Conservation (phyloP, 2,329 filamentous ascomycete species). For the Botryosphaeria agaves region DNA sequence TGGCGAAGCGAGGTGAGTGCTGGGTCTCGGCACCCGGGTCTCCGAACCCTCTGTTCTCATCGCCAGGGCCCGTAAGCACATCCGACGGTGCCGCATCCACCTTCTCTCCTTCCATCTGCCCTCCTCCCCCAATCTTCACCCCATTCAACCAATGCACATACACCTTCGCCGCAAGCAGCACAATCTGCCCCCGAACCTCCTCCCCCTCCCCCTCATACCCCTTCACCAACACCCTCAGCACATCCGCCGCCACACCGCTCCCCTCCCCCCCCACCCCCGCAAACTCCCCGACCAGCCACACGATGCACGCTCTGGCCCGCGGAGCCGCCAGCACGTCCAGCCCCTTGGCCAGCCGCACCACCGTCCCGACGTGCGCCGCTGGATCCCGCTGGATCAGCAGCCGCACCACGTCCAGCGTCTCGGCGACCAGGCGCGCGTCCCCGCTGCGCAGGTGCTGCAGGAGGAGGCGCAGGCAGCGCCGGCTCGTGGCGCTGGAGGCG, state of each 20-base stretch:
- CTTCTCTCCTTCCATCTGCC: constrained; percentile 13
- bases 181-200: constrained; percentile 74
- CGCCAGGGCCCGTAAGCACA: neutral
- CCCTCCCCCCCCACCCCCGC: constrained; percentile 54
- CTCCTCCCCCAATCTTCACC: constrained; percentile 23
- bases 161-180: constrained; percentile 88
- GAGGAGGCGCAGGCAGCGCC: constrained; percentile 66
- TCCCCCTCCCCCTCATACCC: constrained; percentile 74
- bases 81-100: constrained; percentile 9
- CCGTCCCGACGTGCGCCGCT: constrained; percentile 61
- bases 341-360: constrained; percentile 77
- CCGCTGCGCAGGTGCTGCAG: constrained; percentile 76
- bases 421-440: constrained; percentile 75
- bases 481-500: constrained; percentile 47
- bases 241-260: constrained; percentile 84
- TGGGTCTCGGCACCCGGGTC: constrained; percentile 1
- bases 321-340: constrained; percentile 78
- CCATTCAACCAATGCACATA: constrained; percentile 77
- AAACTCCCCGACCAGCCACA: constrained; percentile 96
- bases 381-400: constrained; percentile 91
- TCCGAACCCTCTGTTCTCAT: constrained; percentile 10
- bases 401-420: constrained; percentile 85
- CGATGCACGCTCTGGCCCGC: constrained; percentile 79
- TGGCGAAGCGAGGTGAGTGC: neutral
- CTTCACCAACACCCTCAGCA: constrained; percentile 73